phyloP scores from a whole-genome alignment of 345 rosid species.

The Trapa incisa region DNA sequence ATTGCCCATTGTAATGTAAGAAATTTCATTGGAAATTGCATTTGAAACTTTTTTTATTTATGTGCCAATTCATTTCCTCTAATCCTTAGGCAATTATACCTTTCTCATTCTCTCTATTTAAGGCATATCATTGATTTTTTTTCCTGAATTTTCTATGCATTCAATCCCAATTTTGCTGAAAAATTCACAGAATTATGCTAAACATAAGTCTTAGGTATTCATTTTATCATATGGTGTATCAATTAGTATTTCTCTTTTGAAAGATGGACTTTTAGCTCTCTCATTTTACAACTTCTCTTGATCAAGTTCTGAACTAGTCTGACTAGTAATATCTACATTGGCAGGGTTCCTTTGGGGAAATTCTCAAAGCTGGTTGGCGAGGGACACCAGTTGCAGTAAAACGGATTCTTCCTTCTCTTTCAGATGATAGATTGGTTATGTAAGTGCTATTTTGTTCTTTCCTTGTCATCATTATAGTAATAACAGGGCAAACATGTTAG shows the following conservation, averaged over 20 bases:
- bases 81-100: too few relatives aligned
- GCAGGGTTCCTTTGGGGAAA: conserved; percentile 98
- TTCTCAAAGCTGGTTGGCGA: conserved; percentile 87
- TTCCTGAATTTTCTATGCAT: too few relatives aligned
- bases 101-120: too few relatives aligned
- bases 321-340: conserved; percentile 6
- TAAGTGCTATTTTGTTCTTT: conserved; percentile 24
- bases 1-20: neutral
- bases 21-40: neutral
- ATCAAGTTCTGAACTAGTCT: neutral
- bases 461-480: neutral
- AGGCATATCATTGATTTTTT: too few relatives aligned
- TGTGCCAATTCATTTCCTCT: too few relatives aligned
- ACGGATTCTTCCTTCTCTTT: conserved; percentile 94
- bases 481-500: neutral
- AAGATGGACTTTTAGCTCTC: neutral
- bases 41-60: neutral
- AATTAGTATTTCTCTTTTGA: neutral
- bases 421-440: conserved; percentile 98
- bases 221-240: too few relatives aligned
- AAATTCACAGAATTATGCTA: too few relatives aligned
- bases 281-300: neutral
- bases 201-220: too few relatives aligned
- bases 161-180: too few relatives aligned
- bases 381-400: conserved; percentile 97